phyloP scores from a whole-genome alignment of 768 basidiomycete genomes.

The Postia placenta region DNA sequence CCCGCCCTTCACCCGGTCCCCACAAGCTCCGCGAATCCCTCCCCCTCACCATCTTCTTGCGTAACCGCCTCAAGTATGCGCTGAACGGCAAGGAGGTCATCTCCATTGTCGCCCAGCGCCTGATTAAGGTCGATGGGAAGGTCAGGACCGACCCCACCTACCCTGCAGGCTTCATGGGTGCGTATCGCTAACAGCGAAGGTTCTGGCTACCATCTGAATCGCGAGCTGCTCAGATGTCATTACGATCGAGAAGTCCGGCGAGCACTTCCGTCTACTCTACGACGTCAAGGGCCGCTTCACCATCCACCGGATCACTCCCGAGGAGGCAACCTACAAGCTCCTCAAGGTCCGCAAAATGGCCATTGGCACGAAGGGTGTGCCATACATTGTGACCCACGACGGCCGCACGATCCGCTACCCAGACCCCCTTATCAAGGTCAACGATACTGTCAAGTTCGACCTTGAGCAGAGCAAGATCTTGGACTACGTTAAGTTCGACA shows the following conservation, averaged over 20 bases:
- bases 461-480: slow-evolving; percentile 90
- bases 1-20: slow-evolving; percentile 95
- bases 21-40: slow-evolving; percentile 99
- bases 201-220: not conserved
- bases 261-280: slow-evolving; percentile 99
- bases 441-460: slow-evolving; percentile 98
- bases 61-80: slow-evolving; percentile 99
- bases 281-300: slow-evolving; percentile 99
- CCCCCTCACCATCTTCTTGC: slow-evolving; percentile 94
- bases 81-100: slow-evolving; percentile 95
- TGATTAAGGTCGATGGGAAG: slow-evolving; percentile 98
- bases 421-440: slow-evolving; percentile 90
- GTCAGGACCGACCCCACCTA: slow-evolving; percentile 97
- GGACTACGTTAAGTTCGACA: slow-evolving; percentile 93
- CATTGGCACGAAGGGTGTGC: slow-evolving; percentile 89
- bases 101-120: slow-evolving; percentile 89
- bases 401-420: slow-evolving; percentile 99
- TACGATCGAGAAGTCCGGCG: slow-evolving; percentile 95
- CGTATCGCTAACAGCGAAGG: slow-evolving; percentile 21
- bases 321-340: slow-evolving; percentile 97
- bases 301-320: slow-evolving; percentile 97
- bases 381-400: slow-evolving; percentile 97
- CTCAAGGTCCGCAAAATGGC: slow-evolving; percentile 90
- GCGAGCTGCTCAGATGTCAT: slow-evolving; percentile 84
- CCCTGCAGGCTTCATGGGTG: slow-evolving; percentile 97